Evolutionary conservation across 164 flowering plant species (phyloP), one percentile per base, ranked within the genome.

Genomic region (Tinospora cordifolia): DNA sequence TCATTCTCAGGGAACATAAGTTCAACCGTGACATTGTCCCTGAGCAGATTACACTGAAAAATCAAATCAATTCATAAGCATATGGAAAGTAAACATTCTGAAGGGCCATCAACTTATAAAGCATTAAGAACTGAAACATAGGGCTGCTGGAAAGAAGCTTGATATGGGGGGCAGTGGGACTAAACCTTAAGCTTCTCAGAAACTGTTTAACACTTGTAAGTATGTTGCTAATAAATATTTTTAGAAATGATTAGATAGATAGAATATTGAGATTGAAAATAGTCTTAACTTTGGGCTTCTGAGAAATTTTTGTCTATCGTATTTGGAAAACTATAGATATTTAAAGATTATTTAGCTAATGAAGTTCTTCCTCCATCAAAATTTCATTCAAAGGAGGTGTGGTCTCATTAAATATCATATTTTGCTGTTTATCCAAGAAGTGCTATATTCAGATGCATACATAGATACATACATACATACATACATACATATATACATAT

Each of bases 41-140:
- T 92, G 92, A 83, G 82, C 81, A 86, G 81, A 85, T 81, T 81
- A 84, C 87, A 87, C 90, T 84, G 88, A 82, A 85, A 84, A 79
- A 89, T 88, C 90, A 88, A 83, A 86, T 85, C 81, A 80, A 80
- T 76, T 80, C 82, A 88, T 86, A 88, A 88, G 95, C 72, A 78
- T 54, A 62, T 47, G 58, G 66, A 63, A 7, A 38, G 41, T 34
- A 26, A 70, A 11, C 0, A 17, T 9, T 30, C 36, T 1, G 36
- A 30, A 40, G 62, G 57, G 24, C 46, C 57, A 40, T 22, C 4
- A 15, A 17, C n/a, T 26, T n/a, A 54, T 27, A 6, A 36, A 24
- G 27, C 25, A 66, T 41, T 10, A 66, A 44, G 68, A 66, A 21
- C 8, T 25, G 19, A 66, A 41, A 27, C 68, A 40, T 8, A 25